Conservation (phyloP, 192 early-diverging fungal species). For the Entomortierella lignicola region DNA sequence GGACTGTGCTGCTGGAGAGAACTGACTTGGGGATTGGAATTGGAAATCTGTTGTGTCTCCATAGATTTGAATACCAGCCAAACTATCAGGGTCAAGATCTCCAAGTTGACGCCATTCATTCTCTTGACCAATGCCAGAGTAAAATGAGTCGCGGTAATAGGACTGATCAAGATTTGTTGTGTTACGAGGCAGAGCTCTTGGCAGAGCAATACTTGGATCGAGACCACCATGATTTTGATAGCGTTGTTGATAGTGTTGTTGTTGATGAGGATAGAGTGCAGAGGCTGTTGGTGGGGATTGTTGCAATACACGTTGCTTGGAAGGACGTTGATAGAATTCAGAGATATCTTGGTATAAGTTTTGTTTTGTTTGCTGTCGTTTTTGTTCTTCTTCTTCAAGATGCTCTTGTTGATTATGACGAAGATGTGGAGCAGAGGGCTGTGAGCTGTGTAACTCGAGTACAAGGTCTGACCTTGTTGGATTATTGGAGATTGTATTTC, state of each 20-base stretch:
- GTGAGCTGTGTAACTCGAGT: constrained; percentile 31
- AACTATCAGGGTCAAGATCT: constrained; percentile 36
- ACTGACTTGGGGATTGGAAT: constrained; percentile 8
- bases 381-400: background rate
- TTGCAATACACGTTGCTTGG: background rate
- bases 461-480: constrained; percentile 18
- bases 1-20: constrained; percentile 12
- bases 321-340: background rate
- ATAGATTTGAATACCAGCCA: constrained; percentile 41
- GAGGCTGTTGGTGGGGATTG: constrained; percentile 1
- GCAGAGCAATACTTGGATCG: constrained; percentile 46
- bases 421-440: constrained; percentile 12
- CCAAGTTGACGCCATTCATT: constrained; percentile 47
- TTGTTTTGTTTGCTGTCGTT: background rate
- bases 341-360: background rate
- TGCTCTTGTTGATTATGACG: constrained; percentile 21
- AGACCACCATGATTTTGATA: constrained; percentile 34
- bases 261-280: constrained; percentile 6
- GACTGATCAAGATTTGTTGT: constrained; percentile 13
- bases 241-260: too few species aligned
- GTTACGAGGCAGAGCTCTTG: constrained; percentile 36
- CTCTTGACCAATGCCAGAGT: constrained; percentile 45
- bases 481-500: constrained; percentile 10
- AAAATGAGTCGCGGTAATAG: constrained; percentile 40
- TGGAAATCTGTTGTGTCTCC: constrained; percentile 29